A percentile compares a stretch with the other conserved stretches of the same genome.
phyloP scores from a whole-genome alignment of 768 basidiomycete species.

The Cantharellus anzutake region DNA sequence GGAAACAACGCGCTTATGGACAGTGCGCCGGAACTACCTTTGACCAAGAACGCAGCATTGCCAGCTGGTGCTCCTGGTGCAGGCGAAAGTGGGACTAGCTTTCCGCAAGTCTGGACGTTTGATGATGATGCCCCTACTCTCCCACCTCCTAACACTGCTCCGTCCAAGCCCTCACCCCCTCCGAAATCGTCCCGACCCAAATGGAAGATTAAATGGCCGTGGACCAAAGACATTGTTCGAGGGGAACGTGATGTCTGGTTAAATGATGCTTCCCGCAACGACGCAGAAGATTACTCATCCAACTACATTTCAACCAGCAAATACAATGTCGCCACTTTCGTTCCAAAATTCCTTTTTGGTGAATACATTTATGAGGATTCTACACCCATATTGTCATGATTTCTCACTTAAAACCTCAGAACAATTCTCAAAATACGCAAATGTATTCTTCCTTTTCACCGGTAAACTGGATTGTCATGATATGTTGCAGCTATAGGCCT shows the following conservation, averaged over 20 bases:
- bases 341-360: constrained; percentile 91
- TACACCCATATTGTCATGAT: background rate
- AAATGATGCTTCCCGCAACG: constrained; percentile 46
- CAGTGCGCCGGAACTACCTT: constrained; percentile 27
- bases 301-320: constrained; percentile 92
- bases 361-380: constrained; percentile 13
- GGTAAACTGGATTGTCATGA: constrained; percentile 10
- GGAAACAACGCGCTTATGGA: constrained; percentile 28
- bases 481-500: background rate
- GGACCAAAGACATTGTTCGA: constrained; percentile 44
- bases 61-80: constrained; percentile 23
- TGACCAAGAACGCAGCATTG: background rate
- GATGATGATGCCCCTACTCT: background rate
- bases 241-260: constrained; percentile 71
- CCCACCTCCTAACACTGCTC: background rate
- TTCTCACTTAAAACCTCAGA: constrained; percentile 27
- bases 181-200: background rate
- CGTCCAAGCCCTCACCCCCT: background rate
- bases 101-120: background rate
- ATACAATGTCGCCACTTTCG: constrained; percentile 72
- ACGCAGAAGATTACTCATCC: constrained; percentile 42
- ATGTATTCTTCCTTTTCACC: constrained; percentile 96
- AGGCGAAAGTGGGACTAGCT: background rate
- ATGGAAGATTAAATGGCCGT: constrained; percentile 59
- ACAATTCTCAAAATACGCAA: constrained; percentile 98